These are phyloP conservation scores for Chalciporus sphaerocephalus DNA, from an alignment of 768 basidiomycete genomes.

Conservation along the genomic window DNA sequence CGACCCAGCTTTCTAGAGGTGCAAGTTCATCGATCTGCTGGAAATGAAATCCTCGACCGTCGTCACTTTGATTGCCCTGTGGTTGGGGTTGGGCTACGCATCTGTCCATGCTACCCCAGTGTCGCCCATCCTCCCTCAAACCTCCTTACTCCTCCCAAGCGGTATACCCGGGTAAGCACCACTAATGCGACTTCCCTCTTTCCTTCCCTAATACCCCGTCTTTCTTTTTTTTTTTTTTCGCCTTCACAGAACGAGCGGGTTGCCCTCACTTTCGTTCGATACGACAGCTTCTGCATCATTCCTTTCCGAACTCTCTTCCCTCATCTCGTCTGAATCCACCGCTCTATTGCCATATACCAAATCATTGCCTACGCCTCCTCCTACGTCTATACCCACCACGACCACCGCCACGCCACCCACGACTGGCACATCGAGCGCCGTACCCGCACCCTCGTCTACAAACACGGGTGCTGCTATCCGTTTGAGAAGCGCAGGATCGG, in stretches of 20 bases:
- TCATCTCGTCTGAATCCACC: constrained; percentile 27
- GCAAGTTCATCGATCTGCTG: background rate
- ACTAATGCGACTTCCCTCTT: background rate
- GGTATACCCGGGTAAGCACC: constrained; percentile 22
- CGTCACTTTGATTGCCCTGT: constrained; percentile 6
- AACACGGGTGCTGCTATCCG: constrained; percentile 7
- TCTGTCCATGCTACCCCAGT: constrained; percentile 9
- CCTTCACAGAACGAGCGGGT: constrained; percentile 21
- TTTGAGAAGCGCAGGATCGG: background rate
- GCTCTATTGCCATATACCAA: constrained; percentile 11
- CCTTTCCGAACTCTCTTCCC: constrained; percentile 21
- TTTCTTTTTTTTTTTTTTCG: no score
- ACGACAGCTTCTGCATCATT: constrained; percentile 19
- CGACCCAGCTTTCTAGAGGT: background rate
- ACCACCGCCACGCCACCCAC: background rate
- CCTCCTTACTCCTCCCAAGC: constrained; percentile 5
- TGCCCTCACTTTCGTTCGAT: constrained; percentile 19
- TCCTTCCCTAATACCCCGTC: background rate
- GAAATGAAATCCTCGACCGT: constrained; percentile 15
- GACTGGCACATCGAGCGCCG: background rate
- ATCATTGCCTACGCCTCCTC: background rate
- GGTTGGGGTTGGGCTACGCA: constrained; percentile 4
- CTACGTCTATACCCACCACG: background rate
- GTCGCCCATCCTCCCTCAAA: background rate
- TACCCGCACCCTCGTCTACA: constrained; percentile 1